Evolutionary conservation across 441 rosid species (phyloP), one percentile per base, ranked within the genome.

Genomic region (Croton setiger): DNA sequence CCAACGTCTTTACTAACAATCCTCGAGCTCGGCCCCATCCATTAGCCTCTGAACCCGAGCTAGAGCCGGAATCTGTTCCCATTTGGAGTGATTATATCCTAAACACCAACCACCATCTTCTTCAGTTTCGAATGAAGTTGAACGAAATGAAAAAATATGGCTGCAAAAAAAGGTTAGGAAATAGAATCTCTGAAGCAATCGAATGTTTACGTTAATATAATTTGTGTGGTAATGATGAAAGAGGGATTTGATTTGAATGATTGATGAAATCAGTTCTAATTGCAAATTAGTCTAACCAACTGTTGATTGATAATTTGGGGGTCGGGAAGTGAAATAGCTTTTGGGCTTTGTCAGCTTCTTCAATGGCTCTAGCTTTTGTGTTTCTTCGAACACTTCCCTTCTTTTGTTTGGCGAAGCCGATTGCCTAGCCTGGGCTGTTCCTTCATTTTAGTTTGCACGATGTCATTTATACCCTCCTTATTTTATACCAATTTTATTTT

Each of bases 1-100:
- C 82, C 65, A 88, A 72, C 53, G 95, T 75, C 88, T 89, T 91
- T 63, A 85, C 72, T 39, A 84, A 82, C 41, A 88, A 37, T 20
- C 97, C 97, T 58, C 84, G 87, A 57, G 87, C 93, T 63, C 83
- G 81, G 78, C 90, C 78, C 97, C 97, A 85, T n/a, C 91, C 93
- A 75, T 84, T 85, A 10, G 91, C 73, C 74, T 77, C 84, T 63
- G 73, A 57, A n/a, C 11, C 72, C n/a, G 75, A 62, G 11, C 72
- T 60, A 4, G 72, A 67, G 49, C 72, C 71, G 48, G 39, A 66
- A 18, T 79, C 62, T 66, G 72, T 72, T 57, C 81, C 83, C 94
- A 86, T 80, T n/a, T 27, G 4, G 7, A 21, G 6, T 44, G 15
- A 33, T 36, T 60, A 39, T 10, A 21, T 0, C 55, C 35, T 56